Evolutionary conservation across 2,329 filamentous ascomycete species (phyloP).

Genomic region (Talaromyces pinophilus): DNA sequence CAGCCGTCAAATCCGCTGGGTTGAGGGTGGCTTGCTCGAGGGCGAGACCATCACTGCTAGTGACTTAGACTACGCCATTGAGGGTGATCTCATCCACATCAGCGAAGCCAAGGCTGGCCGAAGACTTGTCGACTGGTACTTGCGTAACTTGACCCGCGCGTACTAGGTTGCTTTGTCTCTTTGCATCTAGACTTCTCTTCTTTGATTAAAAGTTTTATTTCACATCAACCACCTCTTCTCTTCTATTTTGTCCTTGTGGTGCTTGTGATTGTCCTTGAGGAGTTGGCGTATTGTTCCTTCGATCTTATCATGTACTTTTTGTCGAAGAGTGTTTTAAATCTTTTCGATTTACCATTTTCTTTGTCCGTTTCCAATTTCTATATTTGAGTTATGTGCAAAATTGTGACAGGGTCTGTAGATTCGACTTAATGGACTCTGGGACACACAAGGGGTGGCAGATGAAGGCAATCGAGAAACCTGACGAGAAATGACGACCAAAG

Average conservation of each 20-base stretch:
- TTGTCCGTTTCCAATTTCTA: neutral
- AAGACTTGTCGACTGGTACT: slow-evolving; percentile 98
- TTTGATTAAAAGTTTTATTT: slow-evolving; percentile 21
- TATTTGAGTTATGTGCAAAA: neutral
- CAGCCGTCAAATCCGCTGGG: slow-evolving; percentile 93
- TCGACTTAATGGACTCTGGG: neutral
- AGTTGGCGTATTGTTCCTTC: slow-evolving; percentile 21
- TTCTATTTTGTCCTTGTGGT: slow-evolving; percentile 18
- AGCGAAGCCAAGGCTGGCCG: slow-evolving; percentile 98
- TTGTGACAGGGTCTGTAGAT: neutral
- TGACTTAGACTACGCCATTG: slow-evolving; percentile 95
- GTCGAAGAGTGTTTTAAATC: slow-evolving; percentile 2
- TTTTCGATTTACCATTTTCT: neutral
- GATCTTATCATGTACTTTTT: slow-evolving; percentile 6
- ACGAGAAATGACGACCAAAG: neutral
- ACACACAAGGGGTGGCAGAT: neutral
- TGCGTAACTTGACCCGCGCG: slow-evolving; percentile 91
- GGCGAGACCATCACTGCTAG: slow-evolving; percentile 91
- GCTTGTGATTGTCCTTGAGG: slow-evolving; percentile 22
- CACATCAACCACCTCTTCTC: slow-evolving; percentile 20
- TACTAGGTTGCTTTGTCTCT: slow-evolving; percentile 59
- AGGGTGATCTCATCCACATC: slow-evolving; percentile 96
- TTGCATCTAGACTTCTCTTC: slow-evolving; percentile 22
- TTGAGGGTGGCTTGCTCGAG: slow-evolving; percentile 83
- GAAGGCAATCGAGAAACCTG: neutral